Base-by-base conservation (phyloP, 345 rosid genomes). In the Moricandia arvensis region DNA sequence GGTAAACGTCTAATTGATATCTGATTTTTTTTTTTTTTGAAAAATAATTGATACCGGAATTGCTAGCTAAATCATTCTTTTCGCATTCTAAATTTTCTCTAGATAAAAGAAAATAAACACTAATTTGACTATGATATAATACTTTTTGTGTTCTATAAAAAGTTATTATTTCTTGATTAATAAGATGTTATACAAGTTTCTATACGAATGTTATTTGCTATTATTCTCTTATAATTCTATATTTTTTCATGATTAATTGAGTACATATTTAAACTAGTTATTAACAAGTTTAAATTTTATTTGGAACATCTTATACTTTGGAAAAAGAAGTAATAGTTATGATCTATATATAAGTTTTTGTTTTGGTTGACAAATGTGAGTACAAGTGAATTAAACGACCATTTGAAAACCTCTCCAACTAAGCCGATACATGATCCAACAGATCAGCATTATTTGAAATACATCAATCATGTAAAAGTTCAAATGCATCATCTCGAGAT, bases 371-470 rank as follows among this genome's bases (percentile, higher is more conserved):
- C 63, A 61, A 72, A 49, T 71, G 68, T 47, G 26, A 30, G 26
- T 51, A 24, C 8, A 30, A 51, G 62, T 51, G 69, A 62, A 53
- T 35, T 53, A 63, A 63, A 15, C 24, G 30, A 35, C 16, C 35
- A 62, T 62, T 10, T 24, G 9, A 17, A 6, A 62, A 63, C 29
- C 21, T 60, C 24, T 35, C 76, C 76, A 63, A 63, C 63, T 59
- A 61, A 59, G 66, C 73, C 66, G 60, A 31, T 58, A 30, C 71
- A 3, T 53, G 4, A 45, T 75, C 60, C 3, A 47, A 66, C 72
- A 17, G 47, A 61, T 33, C 29, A 69, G 34, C 57, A 68, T 1
- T 68, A 24, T 35, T 16, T 13, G 6, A 2, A 59, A 34, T 29
- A 27, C 1, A 10, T 7, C 11, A 26, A 54, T 35, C 70, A 35